phyloP scores from a whole-genome alignment of 83 land plant genomes.

The Picea mariana region DNA sequence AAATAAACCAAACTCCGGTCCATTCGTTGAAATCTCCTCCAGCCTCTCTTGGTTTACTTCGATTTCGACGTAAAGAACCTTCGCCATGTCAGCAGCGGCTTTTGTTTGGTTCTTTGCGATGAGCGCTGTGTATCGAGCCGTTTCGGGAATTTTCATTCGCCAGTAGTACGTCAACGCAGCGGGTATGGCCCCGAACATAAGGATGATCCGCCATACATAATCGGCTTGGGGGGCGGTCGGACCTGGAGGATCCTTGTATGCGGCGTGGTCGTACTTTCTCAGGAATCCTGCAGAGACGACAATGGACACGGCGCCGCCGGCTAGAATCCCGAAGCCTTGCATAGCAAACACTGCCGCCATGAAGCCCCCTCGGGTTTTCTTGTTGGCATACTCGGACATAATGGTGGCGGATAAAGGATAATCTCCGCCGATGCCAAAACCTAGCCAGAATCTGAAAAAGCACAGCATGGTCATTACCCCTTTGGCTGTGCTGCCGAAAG shows the following conservation, averaged over 20 bases:
- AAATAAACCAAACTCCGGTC: not conserved
- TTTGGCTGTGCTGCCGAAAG: no score
- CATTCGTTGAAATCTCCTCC: not conserved
- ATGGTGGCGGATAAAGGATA: no score
- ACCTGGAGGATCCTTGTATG: constrained; percentile 4
- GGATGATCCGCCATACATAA: not conserved
- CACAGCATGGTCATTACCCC: constrained; percentile 1
- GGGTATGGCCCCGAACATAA: no score
- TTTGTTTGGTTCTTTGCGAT: not conserved
- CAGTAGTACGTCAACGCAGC: no score
- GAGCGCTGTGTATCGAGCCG: constrained; percentile 7
- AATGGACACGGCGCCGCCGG: constrained; percentile 17
- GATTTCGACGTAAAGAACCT: not conserved
- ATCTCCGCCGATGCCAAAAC: not conserved
- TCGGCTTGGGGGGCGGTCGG: not conserved
- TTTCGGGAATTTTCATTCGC: not conserved
- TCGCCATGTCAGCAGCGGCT: constrained; percentile 14
- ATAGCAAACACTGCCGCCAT: constrained; percentile 17
- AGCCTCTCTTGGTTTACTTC: not conserved
- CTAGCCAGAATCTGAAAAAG: constrained; percentile 32
- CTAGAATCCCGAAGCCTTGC: constrained; percentile 20
- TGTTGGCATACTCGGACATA: no score
- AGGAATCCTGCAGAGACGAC: constrained; percentile 6
- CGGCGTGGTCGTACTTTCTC: not conserved
- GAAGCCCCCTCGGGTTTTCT: not conserved